Evolutionary conservation across 2,329 filamentous ascomycete species (phyloP).

Genomic region (Colletotrichum trifolii): DNA sequence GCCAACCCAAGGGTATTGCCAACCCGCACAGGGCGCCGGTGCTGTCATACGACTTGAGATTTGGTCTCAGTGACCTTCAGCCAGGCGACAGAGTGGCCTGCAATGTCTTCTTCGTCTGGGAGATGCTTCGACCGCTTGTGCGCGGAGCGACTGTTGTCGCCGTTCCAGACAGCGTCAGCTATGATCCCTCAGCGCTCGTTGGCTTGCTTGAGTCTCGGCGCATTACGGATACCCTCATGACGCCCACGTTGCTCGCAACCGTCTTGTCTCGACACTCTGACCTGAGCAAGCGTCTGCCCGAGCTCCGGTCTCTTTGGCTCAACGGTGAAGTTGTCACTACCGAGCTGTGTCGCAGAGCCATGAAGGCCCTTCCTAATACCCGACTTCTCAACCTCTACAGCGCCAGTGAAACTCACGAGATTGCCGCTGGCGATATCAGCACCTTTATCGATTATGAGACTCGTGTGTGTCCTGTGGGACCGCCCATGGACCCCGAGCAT

Average conservation of each 20-base stretch:
- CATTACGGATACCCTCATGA: slow-evolving; percentile 86
- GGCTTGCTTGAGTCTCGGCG: slow-evolving; percentile 73
- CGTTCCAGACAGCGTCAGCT: slow-evolving; percentile 80
- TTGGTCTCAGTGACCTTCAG: slow-evolving; percentile 74
- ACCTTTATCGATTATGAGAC: slow-evolving; percentile 72
- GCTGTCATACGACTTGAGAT: slow-evolving; percentile 78
- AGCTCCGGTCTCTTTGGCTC: slow-evolving; percentile 79
- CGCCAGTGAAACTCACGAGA: slow-evolving; percentile 84
- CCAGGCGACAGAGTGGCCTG: slow-evolving; percentile 85
- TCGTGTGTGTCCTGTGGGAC: slow-evolving; percentile 79
- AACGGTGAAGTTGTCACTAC: slow-evolving; percentile 87
- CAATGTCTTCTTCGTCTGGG: slow-evolving; percentile 90
- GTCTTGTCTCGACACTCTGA: slow-evolving; percentile 77
- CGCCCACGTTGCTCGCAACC: slow-evolving; percentile 80
- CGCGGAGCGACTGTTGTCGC: slow-evolving; percentile 81
- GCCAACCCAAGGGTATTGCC: slow-evolving; percentile 83
- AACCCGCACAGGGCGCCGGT: slow-evolving; percentile 82
- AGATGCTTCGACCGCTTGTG: slow-evolving; percentile 80
- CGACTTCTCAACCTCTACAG: slow-evolving; percentile 84
- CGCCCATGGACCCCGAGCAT: slow-evolving; percentile 73
- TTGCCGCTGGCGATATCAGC: slow-evolving; percentile 79
- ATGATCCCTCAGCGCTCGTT: slow-evolving; percentile 79
- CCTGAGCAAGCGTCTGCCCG: slow-evolving; percentile 70
- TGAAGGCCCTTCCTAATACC: slow-evolving; percentile 74
- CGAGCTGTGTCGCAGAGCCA: slow-evolving; percentile 76